A percentile compares a stretch with the other conserved stretches of the same genome.
These are phyloP conservation scores for Medicago truncatula DNA, from an alignment of 306 rosid species.

Conservation along the genomic window DNA sequence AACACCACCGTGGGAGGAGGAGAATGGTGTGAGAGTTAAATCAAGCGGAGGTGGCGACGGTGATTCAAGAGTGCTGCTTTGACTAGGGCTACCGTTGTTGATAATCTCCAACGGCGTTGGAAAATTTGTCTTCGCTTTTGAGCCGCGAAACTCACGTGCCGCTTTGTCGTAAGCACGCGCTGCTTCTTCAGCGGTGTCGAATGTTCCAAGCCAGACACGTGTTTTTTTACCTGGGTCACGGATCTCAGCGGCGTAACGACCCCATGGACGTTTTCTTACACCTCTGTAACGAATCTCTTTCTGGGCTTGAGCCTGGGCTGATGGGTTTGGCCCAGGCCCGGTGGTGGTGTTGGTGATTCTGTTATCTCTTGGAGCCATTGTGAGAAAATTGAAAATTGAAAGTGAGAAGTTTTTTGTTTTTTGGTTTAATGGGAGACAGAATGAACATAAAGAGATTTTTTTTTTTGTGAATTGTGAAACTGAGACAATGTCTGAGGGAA, in stretches of 20 bases:
- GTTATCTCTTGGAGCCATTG: constrained; percentile 65
- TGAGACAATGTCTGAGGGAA: constrained; percentile 42
- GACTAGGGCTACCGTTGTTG: constrained; percentile 58
- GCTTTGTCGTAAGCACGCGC: constrained; percentile 87
- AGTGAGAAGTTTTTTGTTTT: neutral
- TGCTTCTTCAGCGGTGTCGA: constrained; percentile 83
- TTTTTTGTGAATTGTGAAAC: constrained; percentile 4
- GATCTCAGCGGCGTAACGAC: constrained; percentile 95
- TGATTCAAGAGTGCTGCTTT: constrained; percentile 70
- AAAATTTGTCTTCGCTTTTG: constrained; percentile 79
- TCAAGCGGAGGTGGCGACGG: constrained; percentile 52
- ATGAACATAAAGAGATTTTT: neutral
- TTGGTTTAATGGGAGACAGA: neutral
- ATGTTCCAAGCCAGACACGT: constrained; percentile 90
- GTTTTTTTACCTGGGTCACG: constrained; percentile 87
- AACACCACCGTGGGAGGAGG: constrained; percentile 3
- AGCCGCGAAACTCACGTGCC: constrained; percentile 80
- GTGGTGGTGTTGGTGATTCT: neutral
- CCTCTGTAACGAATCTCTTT: constrained; percentile 84
- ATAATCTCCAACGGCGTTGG: constrained; percentile 48
- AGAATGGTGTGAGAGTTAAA: constrained; percentile 46
- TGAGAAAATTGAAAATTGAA: neutral
- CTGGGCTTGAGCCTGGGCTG: neutral
- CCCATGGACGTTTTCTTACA: constrained; percentile 89
- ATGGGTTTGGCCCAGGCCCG: constrained; percentile 20